Evolutionary conservation across 352 stramenopile species (phyloP).

Genomic region (Blastocystis sp.): DNA sequence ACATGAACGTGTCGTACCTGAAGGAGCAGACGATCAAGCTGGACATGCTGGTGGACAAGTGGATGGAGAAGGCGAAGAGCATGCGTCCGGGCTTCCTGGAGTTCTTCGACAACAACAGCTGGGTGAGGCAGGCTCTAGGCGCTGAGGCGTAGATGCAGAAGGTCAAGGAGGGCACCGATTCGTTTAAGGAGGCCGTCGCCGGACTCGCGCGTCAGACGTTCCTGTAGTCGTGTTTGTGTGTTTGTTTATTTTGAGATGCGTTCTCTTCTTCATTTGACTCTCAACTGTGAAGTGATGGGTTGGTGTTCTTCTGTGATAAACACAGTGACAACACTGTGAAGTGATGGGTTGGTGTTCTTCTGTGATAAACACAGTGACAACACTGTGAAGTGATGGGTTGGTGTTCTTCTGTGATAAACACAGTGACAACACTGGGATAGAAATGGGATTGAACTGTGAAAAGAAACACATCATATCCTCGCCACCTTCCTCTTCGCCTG

Average conservation of each 20-base stretch:
- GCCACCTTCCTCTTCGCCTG: constrained; percentile 63
- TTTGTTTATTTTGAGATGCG: not conserved
- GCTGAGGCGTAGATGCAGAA: constrained; percentile 13
- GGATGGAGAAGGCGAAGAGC: constrained; percentile 66
- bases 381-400: too few relatives aligned
- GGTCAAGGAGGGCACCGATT: constrained; percentile 79
- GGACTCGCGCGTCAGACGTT: constrained; percentile 55
- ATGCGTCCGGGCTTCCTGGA: constrained; percentile 63
- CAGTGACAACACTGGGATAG: not conserved
- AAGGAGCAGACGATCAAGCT: constrained; percentile 82
- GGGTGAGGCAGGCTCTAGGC: not conserved
- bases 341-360: too few relatives aligned
- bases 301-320: too few relatives aligned
- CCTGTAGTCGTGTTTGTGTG: constrained; percentile 30
- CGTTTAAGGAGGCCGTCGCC: constrained; percentile 71
- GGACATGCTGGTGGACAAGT: constrained; percentile 81
- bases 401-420: too few relatives aligned
- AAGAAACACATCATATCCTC: constrained; percentile 17
- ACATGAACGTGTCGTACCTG: constrained; percentile 82
- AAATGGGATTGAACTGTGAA: not conserved
- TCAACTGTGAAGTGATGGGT: too few relatives aligned
- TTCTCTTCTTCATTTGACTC: not conserved
- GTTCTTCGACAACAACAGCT: constrained; percentile 55
- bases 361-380: too few relatives aligned
- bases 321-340: too few relatives aligned